These are phyloP conservation scores for Aegilops longissima DNA, from an alignment of 176 grass and related monocot species.

Conservation along the genomic window DNA sequence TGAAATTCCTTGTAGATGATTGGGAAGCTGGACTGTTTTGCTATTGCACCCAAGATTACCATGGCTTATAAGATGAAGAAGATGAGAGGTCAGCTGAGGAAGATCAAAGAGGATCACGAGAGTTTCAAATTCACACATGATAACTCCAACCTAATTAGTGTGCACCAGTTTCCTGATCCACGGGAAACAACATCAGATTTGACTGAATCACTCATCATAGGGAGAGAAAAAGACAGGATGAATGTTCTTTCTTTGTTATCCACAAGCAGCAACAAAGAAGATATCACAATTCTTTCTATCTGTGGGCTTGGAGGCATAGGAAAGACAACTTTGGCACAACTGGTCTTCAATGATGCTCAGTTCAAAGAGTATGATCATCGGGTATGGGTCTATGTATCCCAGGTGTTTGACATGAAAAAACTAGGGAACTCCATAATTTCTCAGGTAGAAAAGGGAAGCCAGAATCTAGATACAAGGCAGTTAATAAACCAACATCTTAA, in stretches of 20 bases:
- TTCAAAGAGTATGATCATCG: not conserved
- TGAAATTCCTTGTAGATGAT: not conserved
- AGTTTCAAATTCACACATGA: no score
- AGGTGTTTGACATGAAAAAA: slow-evolving; percentile 7
- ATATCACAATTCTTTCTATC: not conserved
- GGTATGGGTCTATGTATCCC: slow-evolving; percentile 25
- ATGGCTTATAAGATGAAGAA: slow-evolving; percentile 7
- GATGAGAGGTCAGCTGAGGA: not conserved
- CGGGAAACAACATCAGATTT: not conserved
- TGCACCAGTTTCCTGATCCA: no score
- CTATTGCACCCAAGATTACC: not conserved
- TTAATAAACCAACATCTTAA: not conserved
- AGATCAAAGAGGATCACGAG: no score
- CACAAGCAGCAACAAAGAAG: no score
- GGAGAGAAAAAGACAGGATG: not conserved
- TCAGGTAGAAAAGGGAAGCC: not conserved
- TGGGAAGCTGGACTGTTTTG: not conserved
- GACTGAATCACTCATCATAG: not conserved
- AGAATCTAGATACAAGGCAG: not conserved
- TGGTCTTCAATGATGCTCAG: slow-evolving; percentile 4
- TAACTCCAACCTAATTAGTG: no score
- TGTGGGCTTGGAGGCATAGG: slow-evolving; percentile 13
- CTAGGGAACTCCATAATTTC: not conserved
- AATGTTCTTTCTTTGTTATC: not conserved
- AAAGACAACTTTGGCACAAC: slow-evolving; percentile 22